Evolutionary conservation across 179 eudicot genomes (phyloP), one percentile per base, ranked within the genome.

Genomic region (Beta corolliflora): DNA sequence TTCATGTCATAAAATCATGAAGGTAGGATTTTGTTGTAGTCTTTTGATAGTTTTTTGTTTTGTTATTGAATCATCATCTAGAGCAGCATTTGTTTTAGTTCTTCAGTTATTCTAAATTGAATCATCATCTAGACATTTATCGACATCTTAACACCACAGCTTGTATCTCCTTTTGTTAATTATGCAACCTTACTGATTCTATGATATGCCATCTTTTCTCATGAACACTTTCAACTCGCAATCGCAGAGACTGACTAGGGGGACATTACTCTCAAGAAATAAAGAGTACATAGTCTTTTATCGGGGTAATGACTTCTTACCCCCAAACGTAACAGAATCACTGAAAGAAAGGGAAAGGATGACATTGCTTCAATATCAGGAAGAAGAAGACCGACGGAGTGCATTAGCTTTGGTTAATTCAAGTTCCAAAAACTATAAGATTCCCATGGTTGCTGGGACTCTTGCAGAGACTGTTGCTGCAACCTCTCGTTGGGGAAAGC

Each of bases 261-360:
- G 99, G 52, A 93, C 91, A 11, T 85, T 97, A 78, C 71, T 97
- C 52, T 97, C 98, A 14, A 88, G 98, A 69, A 97, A 97, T 88
- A 94, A 97, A 88, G 98, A 94, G 65, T 94, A 82, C 81, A 93
- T 97, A 58, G 97, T 97, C 68, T 93, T 97, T 77, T 94, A 94
- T 84, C 90, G 97, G 83, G 99, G 99, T 15, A 97, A 94, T 45
- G 98, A 97, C 86, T 94, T 94, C 83, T 82, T 97, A 89, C 96
- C 97, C 5, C 97, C 97, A 56, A 75, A 31, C 61, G 95, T 97
- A 55, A 81, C 93, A 18, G 83, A 84, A 65, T 87, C 94, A 44
- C 79, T 97, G 65, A 88, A 68, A 53, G 94, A 94, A 85, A 89
- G 95, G 84, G 93, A 91, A 79, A 89, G 75, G 84, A 63, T 81